Conservation (phyloP, 257 asterid genomes). For the Solanum virginianum region DNA sequence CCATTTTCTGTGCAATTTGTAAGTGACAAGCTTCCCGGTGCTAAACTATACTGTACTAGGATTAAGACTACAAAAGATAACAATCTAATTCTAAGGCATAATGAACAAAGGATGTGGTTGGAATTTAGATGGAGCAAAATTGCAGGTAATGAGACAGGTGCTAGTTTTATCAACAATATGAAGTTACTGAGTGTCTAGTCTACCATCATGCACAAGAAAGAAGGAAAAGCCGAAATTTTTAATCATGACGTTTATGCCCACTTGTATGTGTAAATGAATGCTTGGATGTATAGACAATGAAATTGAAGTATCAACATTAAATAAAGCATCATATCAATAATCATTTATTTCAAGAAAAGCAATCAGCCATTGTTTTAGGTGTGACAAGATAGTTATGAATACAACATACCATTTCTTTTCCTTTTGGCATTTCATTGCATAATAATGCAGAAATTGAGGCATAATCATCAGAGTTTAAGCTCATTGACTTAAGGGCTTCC, state of each 20-base stretch:
- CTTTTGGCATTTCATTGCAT: constrained; percentile 14
- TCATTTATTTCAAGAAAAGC: background rate
- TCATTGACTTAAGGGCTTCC: constrained; percentile 25
- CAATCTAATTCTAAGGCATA: background rate
- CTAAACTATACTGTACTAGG: background rate
- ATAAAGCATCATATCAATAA: background rate
- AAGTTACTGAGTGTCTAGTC: background rate
- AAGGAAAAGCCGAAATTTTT: background rate
- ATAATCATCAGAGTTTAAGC: constrained; percentile 25
- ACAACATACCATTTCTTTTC: constrained; percentile 21
- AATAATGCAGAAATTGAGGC: constrained; percentile 26
- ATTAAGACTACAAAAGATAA: background rate
- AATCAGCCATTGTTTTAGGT: background rate
- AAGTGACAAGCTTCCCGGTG: background rate
- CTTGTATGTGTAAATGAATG: background rate
- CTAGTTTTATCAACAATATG: background rate
- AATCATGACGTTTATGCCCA: background rate
- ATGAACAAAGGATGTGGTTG: background rate
- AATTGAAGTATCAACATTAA: background rate
- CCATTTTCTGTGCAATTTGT: background rate
- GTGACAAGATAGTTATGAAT: background rate
- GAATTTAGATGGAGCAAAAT: background rate
- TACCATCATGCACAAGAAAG: background rate
- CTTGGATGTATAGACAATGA: background rate
- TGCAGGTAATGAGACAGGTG: background rate